Percentiles rank a stretch among this genome's conserved stretches.
phyloP scores from a whole-genome alignment of 73 alveolate genomes.

The Breviolum minutum region DNA sequence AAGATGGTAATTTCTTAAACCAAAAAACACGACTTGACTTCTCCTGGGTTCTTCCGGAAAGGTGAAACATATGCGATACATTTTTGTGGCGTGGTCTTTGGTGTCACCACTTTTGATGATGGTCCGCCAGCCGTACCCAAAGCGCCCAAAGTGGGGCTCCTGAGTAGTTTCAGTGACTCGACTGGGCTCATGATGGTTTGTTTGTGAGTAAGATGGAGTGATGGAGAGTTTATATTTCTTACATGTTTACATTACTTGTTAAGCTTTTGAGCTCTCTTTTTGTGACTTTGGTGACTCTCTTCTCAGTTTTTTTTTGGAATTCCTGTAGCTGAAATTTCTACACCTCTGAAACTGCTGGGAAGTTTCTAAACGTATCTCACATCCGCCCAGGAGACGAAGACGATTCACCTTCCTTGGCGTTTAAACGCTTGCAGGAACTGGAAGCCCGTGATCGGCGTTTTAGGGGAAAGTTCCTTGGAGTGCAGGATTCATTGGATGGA shows the following conservation, averaged over 20 bases:
- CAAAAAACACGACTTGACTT: background rate
- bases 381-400: background rate
- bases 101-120: background rate
- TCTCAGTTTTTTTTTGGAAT: background rate
- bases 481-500: background rate
- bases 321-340: no score
- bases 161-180: slow-evolving; percentile 19
- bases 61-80: slow-evolving; percentile 37
- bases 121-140: background rate
- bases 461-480: slow-evolving; percentile 22
- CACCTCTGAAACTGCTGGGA: no score
- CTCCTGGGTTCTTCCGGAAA: background rate
- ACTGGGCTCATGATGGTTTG: background rate
- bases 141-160: background rate
- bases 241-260: no score
- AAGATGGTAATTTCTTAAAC: no score
- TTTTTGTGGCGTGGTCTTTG: slow-evolving; percentile 20
- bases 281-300: background rate
- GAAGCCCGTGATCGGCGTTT: slow-evolving; percentile 70
- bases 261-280: background rate
- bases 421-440: slow-evolving; percentile 41
- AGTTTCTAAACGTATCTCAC: background rate
- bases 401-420: slow-evolving; percentile 47
- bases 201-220: no score
- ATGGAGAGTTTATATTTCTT: no score